Base-by-base conservation (phyloP, 2,329 filamentous ascomycete genomes). In the Fusarium setosum region DNA sequence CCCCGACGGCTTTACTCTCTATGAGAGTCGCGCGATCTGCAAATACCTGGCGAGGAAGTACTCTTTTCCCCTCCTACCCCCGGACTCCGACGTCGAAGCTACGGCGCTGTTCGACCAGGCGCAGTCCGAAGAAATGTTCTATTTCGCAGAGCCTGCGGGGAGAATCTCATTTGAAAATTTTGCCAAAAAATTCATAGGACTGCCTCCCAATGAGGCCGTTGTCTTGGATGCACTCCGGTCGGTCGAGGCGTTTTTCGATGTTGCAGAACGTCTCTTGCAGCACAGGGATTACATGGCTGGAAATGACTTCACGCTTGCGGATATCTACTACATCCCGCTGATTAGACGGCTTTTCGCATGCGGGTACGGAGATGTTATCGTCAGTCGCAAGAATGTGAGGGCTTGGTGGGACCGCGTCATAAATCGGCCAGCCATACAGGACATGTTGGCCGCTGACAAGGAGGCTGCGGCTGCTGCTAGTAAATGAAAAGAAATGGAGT, bases 261-360 rank as follows among this genome's bases (percentile, higher is more conserved):
- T 81, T 21, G 77, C 75, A 45, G 81, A 82, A 65, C 56, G 69
- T 42, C 68, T 79, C 26, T 72, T 83, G 57, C 73, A 76, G n/a
- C 24, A 77, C 3, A 75, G 71, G 29, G 72, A 77, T 15, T 83
- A 81, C 69, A 82, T 83, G 80, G 80, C 80, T 41, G 81, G 81
- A 52, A 69, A 77, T 5, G 57, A 75, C 11, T 83, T 82, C 62
- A 79, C 77, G 29, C 76, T 83, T 12, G 70, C 73, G 35, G 82
- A 84, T 70, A 81, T 84, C 63, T 80, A 80, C 73, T 83, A 84
- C 62, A 79, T 83, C 67, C 81, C 81, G 6, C 62, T 80, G 60
- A 74, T 83, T 15, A 75, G 76, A 56, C 79, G 79, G 63, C 75
- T 83, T 59, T 77, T 82, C 58, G 77, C 72, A 8, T 76, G 75